Conservation (phyloP, 495 filamentous ascomycete genomes). For the Aspergillus ostianus region DNA sequence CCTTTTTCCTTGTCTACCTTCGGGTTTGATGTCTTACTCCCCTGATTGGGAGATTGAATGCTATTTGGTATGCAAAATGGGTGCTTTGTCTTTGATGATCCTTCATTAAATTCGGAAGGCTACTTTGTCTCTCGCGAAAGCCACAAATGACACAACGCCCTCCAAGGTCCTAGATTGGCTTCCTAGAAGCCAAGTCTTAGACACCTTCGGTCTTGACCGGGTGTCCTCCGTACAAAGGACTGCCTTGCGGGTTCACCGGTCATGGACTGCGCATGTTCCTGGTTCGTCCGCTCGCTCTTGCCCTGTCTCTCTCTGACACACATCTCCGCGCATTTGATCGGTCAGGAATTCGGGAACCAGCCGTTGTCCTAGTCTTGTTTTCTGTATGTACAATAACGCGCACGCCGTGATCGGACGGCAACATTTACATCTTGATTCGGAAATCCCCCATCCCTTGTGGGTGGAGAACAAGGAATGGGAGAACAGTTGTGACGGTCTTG, state of each 20-base stretch:
- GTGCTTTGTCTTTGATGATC: constrained; percentile 1
- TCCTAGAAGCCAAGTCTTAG: background rate
- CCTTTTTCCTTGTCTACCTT: background rate
- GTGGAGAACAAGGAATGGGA: constrained; percentile 6
- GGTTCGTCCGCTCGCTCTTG: background rate
- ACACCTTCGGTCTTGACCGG: background rate
- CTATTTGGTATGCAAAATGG: constrained; percentile 1
- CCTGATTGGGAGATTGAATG: background rate
- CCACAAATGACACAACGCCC: constrained; percentile 2
- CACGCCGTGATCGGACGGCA: constrained; percentile 3
- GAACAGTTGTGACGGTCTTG: background rate
- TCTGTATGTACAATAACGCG: constrained; percentile 8
- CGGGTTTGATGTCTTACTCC: background rate
- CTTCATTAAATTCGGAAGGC: constrained; percentile 2
- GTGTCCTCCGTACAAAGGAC: background rate
- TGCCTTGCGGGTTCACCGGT: background rate
- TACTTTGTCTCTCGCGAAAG: background rate
- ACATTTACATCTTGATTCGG: constrained; percentile 10
- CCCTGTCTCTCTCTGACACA: background rate
- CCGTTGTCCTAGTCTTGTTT: constrained; percentile 1
- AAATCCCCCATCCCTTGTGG: constrained; percentile 2
- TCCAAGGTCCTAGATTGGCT: background rate
- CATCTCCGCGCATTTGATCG: constrained; percentile 9
- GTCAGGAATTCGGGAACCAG: constrained; percentile 12
- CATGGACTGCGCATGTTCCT: background rate